phyloP scores from a whole-genome alignment of 2,329 filamentous ascomycete genomes.

The Alternaria ventricosa region DNA sequence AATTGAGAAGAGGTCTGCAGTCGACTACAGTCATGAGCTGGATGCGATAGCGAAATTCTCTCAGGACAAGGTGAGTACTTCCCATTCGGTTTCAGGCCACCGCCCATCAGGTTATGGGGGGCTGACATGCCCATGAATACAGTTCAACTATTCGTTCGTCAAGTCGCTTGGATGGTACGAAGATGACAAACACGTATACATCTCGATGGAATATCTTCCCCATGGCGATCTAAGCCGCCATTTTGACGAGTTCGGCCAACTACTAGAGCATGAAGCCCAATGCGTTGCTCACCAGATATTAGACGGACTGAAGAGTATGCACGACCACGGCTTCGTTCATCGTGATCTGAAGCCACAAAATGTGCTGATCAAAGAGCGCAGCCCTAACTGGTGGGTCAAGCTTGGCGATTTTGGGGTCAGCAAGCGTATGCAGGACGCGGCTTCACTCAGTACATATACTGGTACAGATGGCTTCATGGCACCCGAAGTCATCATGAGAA shows the following conservation, averaged over 20 bases:
- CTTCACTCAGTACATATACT: not conserved
- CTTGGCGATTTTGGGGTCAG: not conserved
- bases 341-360: not conserved
- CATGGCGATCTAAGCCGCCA: not conserved
- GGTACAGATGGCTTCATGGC: not conserved
- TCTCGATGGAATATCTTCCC: not conserved
- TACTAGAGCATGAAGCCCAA: not conserved
- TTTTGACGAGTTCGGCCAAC: not conserved
- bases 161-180: not conserved
- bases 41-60: not conserved
- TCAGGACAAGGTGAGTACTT: rapidly evolving
- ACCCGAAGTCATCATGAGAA: not conserved
- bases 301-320: not conserved
- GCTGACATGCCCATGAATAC: too few relatives aligned
- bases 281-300: rapidly evolving
- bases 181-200: not conserved
- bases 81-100: too few relatives aligned
- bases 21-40: too few relatives aligned
- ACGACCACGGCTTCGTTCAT: rapidly evolving
- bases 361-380: rapidly evolving
- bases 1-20: too few relatives aligned
- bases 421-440: not conserved
- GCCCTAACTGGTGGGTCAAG: not conserved
- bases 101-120: rapidly evolving
- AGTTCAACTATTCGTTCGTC: not conserved